A percentile compares a stretch with the other conserved stretches of the same genome.
Evolutionary conservation across 2,329 filamentous ascomycete species (phyloP).

Genomic region (Cercospora sp.): DNA sequence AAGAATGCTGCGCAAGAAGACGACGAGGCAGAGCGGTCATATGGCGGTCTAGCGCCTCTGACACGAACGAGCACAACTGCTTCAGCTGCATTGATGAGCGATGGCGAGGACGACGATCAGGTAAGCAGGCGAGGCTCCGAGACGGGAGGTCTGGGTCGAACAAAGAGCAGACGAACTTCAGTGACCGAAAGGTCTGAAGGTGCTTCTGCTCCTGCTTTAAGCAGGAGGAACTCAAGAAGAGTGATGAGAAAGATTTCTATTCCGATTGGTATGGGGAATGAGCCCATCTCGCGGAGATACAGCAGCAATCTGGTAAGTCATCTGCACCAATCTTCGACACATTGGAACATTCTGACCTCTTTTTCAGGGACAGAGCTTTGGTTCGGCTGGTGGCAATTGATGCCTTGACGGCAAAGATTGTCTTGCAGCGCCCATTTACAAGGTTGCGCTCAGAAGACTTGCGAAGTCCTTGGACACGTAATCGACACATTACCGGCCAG

Average conservation of each 20-base stretch:
- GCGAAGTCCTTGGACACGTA: background rate
- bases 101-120: conserved; percentile 30
- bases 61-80: conserved; percentile 38
- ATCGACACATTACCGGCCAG: background rate
- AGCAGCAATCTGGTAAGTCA: conserved; percentile 46
- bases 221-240: conserved; percentile 34
- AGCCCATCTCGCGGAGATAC: conserved; percentile 45
- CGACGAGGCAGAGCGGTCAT: conserved; percentile 36
- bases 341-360: background rate
- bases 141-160: conserved; percentile 15
- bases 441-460: background rate
- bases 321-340: background rate
- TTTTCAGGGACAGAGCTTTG: background rate
- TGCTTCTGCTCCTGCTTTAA: conserved; percentile 15
- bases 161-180: conserved; percentile 22
- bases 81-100: conserved; percentile 28
- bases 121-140: conserved; percentile 16
- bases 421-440: background rate
- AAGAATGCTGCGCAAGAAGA: conserved; percentile 34
- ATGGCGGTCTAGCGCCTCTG: conserved; percentile 39
- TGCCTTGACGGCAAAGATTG: background rate
- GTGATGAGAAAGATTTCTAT: conserved; percentile 44
- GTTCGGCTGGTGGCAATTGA: conserved; percentile 3
- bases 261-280: conserved; percentile 47
- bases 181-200: conserved; percentile 14